phyloP scores from a whole-genome alignment of 1,139 yeast species.

The Suhomyces yuchorum region DNA sequence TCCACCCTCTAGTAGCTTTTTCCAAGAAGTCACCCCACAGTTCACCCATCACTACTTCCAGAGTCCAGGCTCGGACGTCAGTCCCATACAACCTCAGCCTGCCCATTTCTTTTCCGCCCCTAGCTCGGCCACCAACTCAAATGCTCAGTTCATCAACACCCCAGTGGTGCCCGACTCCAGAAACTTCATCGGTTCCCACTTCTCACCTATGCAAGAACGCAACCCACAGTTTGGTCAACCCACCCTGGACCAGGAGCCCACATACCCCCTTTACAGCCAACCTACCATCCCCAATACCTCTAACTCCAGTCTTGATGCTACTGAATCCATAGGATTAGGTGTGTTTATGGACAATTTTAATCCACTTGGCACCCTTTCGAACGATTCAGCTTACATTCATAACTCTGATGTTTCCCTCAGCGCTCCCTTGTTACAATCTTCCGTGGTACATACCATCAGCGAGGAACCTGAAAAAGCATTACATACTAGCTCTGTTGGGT shows the following conservation, averaged over 20 bases:
- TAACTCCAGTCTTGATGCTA: slow-evolving; percentile 4
- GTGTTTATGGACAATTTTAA: slow-evolving; percentile 9
- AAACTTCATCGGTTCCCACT: slow-evolving; percentile 4
- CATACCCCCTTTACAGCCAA: neutral
- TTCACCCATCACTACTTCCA: slow-evolving; percentile 9
- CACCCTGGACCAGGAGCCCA: neutral
- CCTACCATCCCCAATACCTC: neutral
- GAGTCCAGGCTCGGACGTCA: slow-evolving; percentile 16
- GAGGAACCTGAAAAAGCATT: neutral
- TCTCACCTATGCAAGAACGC: slow-evolving; percentile 8
- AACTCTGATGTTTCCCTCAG: neutral
- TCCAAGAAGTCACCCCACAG: slow-evolving; percentile 12
- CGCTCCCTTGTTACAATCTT: neutral
- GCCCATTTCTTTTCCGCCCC: slow-evolving; percentile 14
- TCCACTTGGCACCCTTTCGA: slow-evolving; percentile 2
- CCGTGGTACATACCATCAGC: neutral
- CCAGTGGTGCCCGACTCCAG: slow-evolving; percentile 9
- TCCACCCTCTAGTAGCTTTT: slow-evolving; percentile 8
- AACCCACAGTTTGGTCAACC: slow-evolving; percentile 2
- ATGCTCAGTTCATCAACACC: slow-evolving; percentile 8
- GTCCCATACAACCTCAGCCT: slow-evolving; percentile 11
- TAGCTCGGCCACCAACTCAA: slow-evolving; percentile 11
- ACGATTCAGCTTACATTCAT: neutral
- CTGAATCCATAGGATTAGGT: slow-evolving; percentile 10
- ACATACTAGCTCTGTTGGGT: neutral